Conservation (phyloP, 2,329 filamentous ascomycete species). For the Talaromyces rugulosus region DNA sequence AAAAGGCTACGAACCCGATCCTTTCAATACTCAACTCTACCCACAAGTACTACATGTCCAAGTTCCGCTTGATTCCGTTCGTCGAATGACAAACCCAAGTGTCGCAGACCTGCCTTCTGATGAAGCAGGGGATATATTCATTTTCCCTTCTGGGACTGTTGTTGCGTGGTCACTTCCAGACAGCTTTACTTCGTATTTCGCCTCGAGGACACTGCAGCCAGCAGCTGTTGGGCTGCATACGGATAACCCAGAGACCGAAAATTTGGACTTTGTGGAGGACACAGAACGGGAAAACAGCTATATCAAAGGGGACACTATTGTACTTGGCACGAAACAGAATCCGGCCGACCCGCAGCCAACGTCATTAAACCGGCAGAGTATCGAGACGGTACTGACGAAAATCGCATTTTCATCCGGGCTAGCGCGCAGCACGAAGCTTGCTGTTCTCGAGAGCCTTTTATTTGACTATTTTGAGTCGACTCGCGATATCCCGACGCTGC, state of each 20-base stretch:
- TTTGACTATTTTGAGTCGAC: conserved; percentile 84
- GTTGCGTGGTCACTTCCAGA: conserved; percentile 87
- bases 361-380: conserved; percentile 27
- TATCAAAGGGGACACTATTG: conserved; percentile 82
- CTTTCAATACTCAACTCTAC: conserved; percentile 57
- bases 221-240: conserved; percentile 74
- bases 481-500: conserved; percentile 70
- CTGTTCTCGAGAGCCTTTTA: conserved; percentile 79
- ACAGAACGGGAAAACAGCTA: conserved; percentile 65
- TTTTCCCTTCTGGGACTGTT: conserved; percentile 91
- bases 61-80: conserved; percentile 44
- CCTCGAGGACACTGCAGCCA: conserved; percentile 66
- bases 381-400: conserved; percentile 74
- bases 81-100: conserved; percentile 39
- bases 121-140: conserved; percentile 77
- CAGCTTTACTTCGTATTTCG: conserved; percentile 64
- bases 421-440: conserved; percentile 87
- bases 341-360: conserved; percentile 16
- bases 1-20: conserved; percentile 60
- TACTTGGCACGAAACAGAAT: conserved; percentile 68
- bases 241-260: conserved; percentile 73
- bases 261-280: conserved; percentile 83
- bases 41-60: conserved; percentile 63
- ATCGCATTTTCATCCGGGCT: conserved; percentile 95
- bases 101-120: conserved; percentile 36